A percentile compares a stretch with the other conserved stretches of the same genome.
Evolutionary conservation across 2,329 filamentous ascomycete species (phyloP).

Genomic region (Fusarium citri): DNA sequence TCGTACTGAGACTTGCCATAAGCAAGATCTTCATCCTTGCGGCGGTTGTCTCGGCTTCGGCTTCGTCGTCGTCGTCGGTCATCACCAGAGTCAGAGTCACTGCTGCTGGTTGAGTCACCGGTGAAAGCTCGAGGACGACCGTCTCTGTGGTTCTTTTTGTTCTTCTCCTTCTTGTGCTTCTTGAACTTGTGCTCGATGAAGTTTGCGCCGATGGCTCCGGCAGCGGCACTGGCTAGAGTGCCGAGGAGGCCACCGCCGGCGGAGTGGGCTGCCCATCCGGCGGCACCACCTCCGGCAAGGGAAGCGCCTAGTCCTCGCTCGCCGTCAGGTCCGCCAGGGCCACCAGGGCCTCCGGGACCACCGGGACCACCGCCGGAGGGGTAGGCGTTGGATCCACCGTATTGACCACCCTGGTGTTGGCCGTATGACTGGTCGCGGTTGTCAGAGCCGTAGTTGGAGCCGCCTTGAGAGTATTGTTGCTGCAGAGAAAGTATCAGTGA

Average conservation of each 20-base stretch:
- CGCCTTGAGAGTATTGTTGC: constrained; percentile 36
- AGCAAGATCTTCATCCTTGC: constrained; percentile 21
- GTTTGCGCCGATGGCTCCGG: constrained; percentile 63
- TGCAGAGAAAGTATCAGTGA: neutral
- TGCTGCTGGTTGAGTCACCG: constrained; percentile 43
- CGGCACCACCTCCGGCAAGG: constrained; percentile 60
- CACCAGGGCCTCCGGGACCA: constrained; percentile 21
- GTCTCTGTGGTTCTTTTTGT: constrained; percentile 41
- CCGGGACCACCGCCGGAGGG: neutral
- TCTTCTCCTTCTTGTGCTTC: constrained; percentile 46
- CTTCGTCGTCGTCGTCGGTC: constrained; percentile 28
- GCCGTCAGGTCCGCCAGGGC: constrained; percentile 42
- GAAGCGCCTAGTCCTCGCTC: constrained; percentile 66
- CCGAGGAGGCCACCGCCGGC: constrained; percentile 62
- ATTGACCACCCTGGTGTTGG: constrained; percentile 39
- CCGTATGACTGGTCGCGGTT: constrained; percentile 24
- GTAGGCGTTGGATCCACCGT: constrained; percentile 30
- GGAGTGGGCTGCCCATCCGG: constrained; percentile 63
- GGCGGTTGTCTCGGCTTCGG: neutral
- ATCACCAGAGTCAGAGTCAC: constrained; percentile 42
- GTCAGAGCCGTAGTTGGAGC: constrained; percentile 30
- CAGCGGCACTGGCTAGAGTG: constrained; percentile 60
- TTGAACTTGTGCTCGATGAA: constrained; percentile 56
- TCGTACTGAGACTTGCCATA: constrained; percentile 28
- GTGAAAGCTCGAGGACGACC: constrained; percentile 32